Evolutionary conservation across 2,329 filamentous ascomycete genomes (phyloP), one percentile per base, ranked within the genome.

Genomic region (Penicillium sp.): DNA sequence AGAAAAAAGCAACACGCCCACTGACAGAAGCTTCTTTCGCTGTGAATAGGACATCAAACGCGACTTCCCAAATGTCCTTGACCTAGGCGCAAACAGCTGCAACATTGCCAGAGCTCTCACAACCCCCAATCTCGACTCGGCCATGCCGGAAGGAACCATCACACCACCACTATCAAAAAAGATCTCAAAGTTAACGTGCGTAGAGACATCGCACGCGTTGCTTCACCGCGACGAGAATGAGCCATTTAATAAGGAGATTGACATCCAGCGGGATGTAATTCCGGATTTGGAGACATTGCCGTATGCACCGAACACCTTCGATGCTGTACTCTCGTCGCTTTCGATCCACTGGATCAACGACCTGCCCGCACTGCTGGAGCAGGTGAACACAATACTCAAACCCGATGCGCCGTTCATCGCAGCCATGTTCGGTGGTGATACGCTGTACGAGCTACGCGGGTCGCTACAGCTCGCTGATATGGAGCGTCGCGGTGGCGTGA

Each of bases 271-370:
- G 16, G 81, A 90, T 38, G 85, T 96, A 4, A 78, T 97, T n/a
- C 75, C 82, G 0, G 73, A 76, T 53, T 67, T 79, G 18, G 90
- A 92, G 71, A 81, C 83, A 2, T 77, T 97, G 0, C 90, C 91
- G 0, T 97, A 87, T 70, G 83, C 84, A 44, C 77, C 88, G 4
- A 83, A 86, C 61, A 85, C 87, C 3, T 97, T 97, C 71, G 92
- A 97, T 70, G 85, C 96, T 6, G 90, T 97, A 10, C 78, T 99
- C 58, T 96, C 90, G 69, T 96, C 89, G 52, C 77, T 96, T 55
- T 92, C 89, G 54, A 79, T 99, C 70, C 94, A 99, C 75, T 99
- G 94, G 94, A 89, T 97, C 79, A 99, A 99, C 71, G 91, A 99
- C 72, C 83, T 99, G 5, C 94, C 94, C 0, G 89, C 88, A 1